Base-by-base conservation (phyloP, 768 basidiomycete genomes). In the Phallus indusiatus region DNA sequence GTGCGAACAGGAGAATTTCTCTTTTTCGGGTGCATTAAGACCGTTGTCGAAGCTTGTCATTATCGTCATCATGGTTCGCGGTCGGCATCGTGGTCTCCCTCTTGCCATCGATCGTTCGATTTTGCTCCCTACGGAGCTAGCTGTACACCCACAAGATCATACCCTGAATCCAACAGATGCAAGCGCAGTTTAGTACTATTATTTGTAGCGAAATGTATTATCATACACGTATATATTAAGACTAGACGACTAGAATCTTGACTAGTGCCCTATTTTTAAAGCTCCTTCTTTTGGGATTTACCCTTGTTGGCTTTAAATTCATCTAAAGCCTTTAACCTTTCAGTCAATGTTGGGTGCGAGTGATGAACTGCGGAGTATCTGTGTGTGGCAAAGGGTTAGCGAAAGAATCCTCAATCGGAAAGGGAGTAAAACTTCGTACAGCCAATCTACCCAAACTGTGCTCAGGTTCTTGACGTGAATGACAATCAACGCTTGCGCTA, bases 311-410 rank as follows among this genome's bases (percentile, higher is more conserved):
- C 21, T 63, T 83, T 78, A 75, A 80, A 83, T n/a, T 72, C 69
- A 60, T 95, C 91, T 42, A 96, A 78, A 1, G 83, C 90, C 63
- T 81, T 84, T 66, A 97, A 74, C 8, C 94, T 81, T 74, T 99
- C 94, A 37, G 89, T 87, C 63, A 99, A 71, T 1, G 93, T 96
- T 5, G 95, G 95, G 71, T 99, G 95, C 51, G 90, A 94, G 72
- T 97, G 92, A 70, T 96, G 92, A 65, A 92, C 96, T 20, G 90
- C 90, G 54, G 93, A 96, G 74, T 95, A 96, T 60, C 88, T 89
- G 62, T 47, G 60, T 33, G 60, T 53, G 18, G 36, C 46, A n/a
- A 17, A 54, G 48, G 50, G 63, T 53, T 24, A 21, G 60, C 47
- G 16, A 42, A 10, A 8, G 54, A 22, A 37, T 7, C 4, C 28